Conservation (phyloP, 805 yeast genomes). For the Spencermartinsiella europaea region DNA sequence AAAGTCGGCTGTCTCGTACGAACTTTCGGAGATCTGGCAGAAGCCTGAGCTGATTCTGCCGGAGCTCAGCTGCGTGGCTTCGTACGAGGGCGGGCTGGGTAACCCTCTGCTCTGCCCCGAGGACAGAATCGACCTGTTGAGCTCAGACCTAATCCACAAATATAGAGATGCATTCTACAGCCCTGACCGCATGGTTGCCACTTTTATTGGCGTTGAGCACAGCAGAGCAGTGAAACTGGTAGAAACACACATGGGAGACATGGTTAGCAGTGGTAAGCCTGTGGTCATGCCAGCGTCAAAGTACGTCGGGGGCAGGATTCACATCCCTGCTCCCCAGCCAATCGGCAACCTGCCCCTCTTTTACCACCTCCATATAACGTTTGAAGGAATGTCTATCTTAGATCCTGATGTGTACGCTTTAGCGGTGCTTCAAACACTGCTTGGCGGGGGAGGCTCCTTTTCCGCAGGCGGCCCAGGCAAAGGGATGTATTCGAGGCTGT, state of each 20-base stretch:
- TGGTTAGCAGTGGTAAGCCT: slow-evolving; percentile 35
- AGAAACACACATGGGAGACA: slow-evolving; percentile 56
- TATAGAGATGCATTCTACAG: slow-evolving; percentile 65
- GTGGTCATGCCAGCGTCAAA: slow-evolving; percentile 19
- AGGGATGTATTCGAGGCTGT: slow-evolving; percentile 94
- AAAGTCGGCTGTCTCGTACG: slow-evolving; percentile 68
- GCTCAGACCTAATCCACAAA: slow-evolving; percentile 46
- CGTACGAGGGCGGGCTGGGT: slow-evolving; percentile 76
- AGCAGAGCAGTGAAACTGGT: slow-evolving; percentile 62
- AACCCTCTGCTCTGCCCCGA: slow-evolving; percentile 78
- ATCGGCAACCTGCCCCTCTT: slow-evolving; percentile 39
- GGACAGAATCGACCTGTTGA: slow-evolving; percentile 55
- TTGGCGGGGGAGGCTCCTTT: slow-evolving; percentile 97
- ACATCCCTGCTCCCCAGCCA: slow-evolving; percentile 15
- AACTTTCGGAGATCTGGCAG: slow-evolving; percentile 72
- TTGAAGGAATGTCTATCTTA: slow-evolving; percentile 78
- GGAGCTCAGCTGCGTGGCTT: slow-evolving; percentile 82
- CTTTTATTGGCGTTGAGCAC: slow-evolving; percentile 81
- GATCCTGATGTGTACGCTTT: slow-evolving; percentile 86
- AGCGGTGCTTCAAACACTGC: slow-evolving; percentile 80
- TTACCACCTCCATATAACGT: slow-evolving; percentile 79
- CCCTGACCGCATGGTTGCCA: slow-evolving; percentile 79
- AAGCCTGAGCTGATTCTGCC: slow-evolving; percentile 85
- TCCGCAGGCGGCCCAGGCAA: slow-evolving; percentile 99
- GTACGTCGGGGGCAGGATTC: slow-evolving; percentile 23